phyloP scores from a whole-genome alignment of 1,284 basidiomycete genomes.

The Ceratobasidium sp. region DNA sequence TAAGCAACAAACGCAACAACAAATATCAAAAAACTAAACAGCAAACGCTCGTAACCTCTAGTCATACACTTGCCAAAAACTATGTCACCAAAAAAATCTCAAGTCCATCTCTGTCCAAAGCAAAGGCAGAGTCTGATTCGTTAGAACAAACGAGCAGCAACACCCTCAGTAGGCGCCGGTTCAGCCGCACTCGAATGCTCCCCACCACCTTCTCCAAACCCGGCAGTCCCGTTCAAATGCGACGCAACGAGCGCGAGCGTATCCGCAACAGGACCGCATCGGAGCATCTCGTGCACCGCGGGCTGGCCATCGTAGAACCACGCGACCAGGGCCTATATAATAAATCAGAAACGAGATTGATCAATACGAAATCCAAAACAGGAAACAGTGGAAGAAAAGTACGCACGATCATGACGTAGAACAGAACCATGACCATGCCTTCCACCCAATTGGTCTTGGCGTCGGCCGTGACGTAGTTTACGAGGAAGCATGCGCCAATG shows the following conservation, averaged over 20 bases:
- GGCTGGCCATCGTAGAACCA: slow-evolving; percentile 70
- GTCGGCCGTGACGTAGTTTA: slow-evolving; percentile 78
- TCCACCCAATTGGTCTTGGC: slow-evolving; percentile 78
- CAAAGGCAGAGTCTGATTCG: background rate
- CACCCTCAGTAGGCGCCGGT: background rate
- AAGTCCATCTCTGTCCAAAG: background rate
- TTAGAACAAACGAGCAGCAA: background rate
- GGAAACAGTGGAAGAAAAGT: background rate
- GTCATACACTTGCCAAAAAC: background rate
- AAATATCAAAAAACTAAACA: background rate
- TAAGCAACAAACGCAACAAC: background rate
- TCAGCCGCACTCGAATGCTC: background rate
- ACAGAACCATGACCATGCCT: slow-evolving; percentile 70
- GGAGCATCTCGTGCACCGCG: slow-evolving; percentile 41
- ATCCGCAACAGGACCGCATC: slow-evolving; percentile 17
- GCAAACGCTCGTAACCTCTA: background rate
- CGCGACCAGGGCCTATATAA: slow-evolving; percentile 62
- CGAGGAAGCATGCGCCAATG: slow-evolving; percentile 73
- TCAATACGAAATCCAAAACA: background rate
- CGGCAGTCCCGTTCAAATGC: background rate
- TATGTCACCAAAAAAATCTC: background rate
- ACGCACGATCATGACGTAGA: slow-evolving; percentile 70
- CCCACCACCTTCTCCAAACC: background rate
- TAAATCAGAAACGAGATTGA: background rate
- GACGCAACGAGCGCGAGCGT: slow-evolving; percentile 18